Evolutionary conservation across 805 yeast species (phyloP).

Genomic region (Lachancea cidri): DNA sequence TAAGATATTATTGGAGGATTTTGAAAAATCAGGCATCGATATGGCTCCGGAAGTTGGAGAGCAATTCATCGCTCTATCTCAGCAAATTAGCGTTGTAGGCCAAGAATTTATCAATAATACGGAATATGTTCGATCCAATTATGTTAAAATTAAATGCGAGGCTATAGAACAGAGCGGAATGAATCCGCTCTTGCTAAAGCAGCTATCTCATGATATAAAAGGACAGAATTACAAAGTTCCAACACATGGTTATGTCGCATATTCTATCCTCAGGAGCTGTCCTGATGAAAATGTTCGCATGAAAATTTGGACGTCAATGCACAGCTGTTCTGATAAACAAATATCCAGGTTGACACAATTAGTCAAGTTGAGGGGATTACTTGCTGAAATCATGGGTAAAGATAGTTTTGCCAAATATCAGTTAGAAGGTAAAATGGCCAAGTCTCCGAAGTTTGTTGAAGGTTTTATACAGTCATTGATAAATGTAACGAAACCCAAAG

Average conservation of each 20-base stretch:
- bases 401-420: constrained; percentile 72
- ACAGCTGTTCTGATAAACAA: constrained; percentile 61
- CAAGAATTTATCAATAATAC: constrained; percentile 53
- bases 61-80: constrained; percentile 72
- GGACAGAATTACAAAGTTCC: constrained; percentile 48
- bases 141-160: constrained; percentile 22
- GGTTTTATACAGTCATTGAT: constrained; percentile 62
- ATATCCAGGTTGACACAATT: constrained; percentile 53
- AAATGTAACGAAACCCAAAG: constrained; percentile 45
- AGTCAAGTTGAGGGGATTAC: constrained; percentile 57
- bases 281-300: constrained; percentile 53
- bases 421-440: constrained; percentile 86
- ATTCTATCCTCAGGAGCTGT: constrained; percentile 56
- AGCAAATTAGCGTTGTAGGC: constrained; percentile 73
- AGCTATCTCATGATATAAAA: constrained; percentile 32
- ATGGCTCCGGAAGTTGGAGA: constrained; percentile 62
- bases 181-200: constrained; percentile 18
- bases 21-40: constrained; percentile 84
- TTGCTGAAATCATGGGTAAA: constrained; percentile 72
- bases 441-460: constrained; percentile 66
- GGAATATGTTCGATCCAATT: constrained; percentile 15
- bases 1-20: constrained; percentile 70
- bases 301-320: constrained; percentile 69
- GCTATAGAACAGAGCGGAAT: constrained; percentile 18
- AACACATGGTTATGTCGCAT: constrained; percentile 58